Base-by-base conservation (phyloP, 768 basidiomycete species). In the Lactifluus volemus region DNA sequence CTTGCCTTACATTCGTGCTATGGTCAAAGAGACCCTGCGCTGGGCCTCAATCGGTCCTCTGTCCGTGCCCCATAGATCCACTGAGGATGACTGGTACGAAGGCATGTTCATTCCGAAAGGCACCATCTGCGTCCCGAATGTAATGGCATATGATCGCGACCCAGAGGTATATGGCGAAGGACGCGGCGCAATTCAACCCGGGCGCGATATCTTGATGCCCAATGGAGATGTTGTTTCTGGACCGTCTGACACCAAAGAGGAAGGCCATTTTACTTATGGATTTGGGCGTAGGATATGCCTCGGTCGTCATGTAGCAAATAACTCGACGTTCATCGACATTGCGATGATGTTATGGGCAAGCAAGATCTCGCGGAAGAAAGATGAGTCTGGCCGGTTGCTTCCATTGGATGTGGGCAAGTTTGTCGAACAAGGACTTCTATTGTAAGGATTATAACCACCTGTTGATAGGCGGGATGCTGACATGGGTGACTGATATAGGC, bases 251-350 rank as follows among this genome's bases (percentile, higher is more conserved):
- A 70, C 67, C 4, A 69, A 71, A 49, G 69, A 69, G 9, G 68
- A 69, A 56, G 63, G 69, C 1, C 67, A 72, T 47, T 52, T 63
- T 30, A 58, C 67, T 2, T 71, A 61, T 50, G 70, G 71, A 1
- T 73, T 69, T 55, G 68, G 72, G n/a, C 54, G 70, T 4, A 52
- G 62, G 15, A 19, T 53, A 19, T 63, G 62, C 32, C 14, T 44
- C 5, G 62, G 53, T 17, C 52, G 53, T 1, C 47, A 39, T 12
- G 42, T 63, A n/a, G 59, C 59, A 3, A 70, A 72, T 54, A 64
- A 70, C 32, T 67, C 69, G n/a, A 25, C 74, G 12, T 73, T 73
- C 49, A 72, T 74, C 30, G 61, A 65, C 32, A 69, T 73, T 15
- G 73, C 73, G 12, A 54, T 64, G 29, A 58, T 70, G 1, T 63